Evolutionary conservation across 768 basidiomycete species (phyloP).

Genomic region (Leucocoprinus birnbaumii): DNA sequence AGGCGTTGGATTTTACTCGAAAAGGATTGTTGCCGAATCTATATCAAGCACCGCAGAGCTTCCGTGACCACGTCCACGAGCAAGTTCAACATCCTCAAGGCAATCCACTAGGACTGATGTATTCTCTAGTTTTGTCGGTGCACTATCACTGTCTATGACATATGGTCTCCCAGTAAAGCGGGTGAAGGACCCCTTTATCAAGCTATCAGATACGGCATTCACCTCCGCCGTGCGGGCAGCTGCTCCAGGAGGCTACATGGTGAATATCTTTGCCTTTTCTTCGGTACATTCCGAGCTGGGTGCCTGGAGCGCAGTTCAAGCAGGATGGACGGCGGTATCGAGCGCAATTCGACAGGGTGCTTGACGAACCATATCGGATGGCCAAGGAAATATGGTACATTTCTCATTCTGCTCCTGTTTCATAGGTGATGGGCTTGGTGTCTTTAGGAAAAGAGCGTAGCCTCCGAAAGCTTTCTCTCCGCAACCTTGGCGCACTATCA

Average conservation of each 20-base stretch:
- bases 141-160: neutral
- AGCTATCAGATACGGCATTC: neutral
- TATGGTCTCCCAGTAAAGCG: neutral
- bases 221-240: neutral
- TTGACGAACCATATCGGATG: neutral
- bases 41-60: conserved; percentile 1
- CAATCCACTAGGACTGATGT: no score
- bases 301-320: conserved; percentile 4
- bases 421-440: no score
- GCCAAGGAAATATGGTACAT: neutral
- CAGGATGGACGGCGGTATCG: neutral
- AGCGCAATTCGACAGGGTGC: neutral
- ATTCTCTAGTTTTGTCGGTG: neutral
- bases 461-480: no score
- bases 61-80: conserved; percentile 6
- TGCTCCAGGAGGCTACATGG: neutral
- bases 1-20: conserved; percentile 6
- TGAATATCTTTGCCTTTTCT: conserved; percentile 2
- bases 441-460: no score
- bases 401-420: conserved; percentile 13
- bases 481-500: no score
- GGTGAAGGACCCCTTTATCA: neutral
- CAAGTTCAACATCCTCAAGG: neutral
- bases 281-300: conserved; percentile 1
- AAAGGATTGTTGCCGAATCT: conserved; percentile 4